Evolutionary conservation across 2,329 filamentous ascomycete genomes (phyloP), one percentile per base, ranked within the genome.

Genomic region (Pezicula carpinea): DNA sequence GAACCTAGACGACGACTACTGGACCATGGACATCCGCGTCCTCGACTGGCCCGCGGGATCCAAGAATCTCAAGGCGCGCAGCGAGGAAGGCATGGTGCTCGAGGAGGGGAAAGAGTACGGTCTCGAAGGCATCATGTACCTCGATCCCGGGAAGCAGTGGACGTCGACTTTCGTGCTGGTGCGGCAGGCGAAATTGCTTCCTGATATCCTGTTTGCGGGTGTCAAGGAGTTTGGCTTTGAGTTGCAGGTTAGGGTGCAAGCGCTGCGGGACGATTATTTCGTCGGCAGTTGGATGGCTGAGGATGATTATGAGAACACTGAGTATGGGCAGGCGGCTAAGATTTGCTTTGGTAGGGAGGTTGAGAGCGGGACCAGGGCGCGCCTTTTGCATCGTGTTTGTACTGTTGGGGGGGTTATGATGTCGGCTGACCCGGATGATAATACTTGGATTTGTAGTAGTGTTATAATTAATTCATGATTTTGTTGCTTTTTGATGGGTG

Each of bases 311-410:
- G 38, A 40, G 22, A 40, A 40, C 14, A 40, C 38, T 14, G 38
- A 40, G 38, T 40, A 40, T 15, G 38, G 38, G 26, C 38, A 40
- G n/a, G 38, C 38, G 5, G 38, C 38, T 13, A 40, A 40, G n/a
- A 40, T 40, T 15, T 40, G 38, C 19, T 40, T 40, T 40, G 38
- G 21, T 21, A 15, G 14, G 22, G 14, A n/a, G 5, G 22, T 40
- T 40, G 22, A 1, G 6, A n/a, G 8, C 18, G 13, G 26, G 5
- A 11, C 14, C 13, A 23, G 22, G 22, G n/a, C 10, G 6, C 18
- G 38, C 5, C 23, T 40, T 14, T 23, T 40, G 38, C 38, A 40
- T 23, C 38, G 38, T 6, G 19, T 23, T 15, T 40, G 38, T 15
- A 22, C 19, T 21, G 15, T 40, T 26, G 15, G 17, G n/a, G 38